Percentiles rank a stretch among this genome's conserved stretches.
Conservation (phyloP, 2,329 filamentous ascomycete species). For the Neofusicoccum cordaticola region DNA sequence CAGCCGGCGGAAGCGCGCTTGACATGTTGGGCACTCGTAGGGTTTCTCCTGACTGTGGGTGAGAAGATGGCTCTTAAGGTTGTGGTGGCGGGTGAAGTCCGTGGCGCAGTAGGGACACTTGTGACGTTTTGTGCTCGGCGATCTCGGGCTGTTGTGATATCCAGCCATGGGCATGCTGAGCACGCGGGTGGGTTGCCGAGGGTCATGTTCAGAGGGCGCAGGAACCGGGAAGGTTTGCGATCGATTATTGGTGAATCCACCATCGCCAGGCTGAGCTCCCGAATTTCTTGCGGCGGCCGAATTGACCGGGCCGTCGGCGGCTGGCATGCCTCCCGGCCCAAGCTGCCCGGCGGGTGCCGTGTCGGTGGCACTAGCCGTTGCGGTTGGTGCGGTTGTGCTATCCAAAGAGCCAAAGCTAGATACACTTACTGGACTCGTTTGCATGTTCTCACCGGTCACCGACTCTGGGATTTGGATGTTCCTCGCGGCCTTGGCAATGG, state of each 20-base stretch:
- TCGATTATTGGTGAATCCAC: conserved; percentile 45
- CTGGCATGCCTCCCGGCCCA: conserved; percentile 44
- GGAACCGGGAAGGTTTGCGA: conserved; percentile 64
- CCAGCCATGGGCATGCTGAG: conserved; percentile 59
- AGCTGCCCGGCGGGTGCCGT: conserved; percentile 49
- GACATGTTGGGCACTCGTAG: conserved; percentile 89
- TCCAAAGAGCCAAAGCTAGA: conserved; percentile 55
- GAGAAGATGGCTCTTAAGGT: conserved; percentile 93
- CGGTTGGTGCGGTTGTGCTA: conserved; percentile 44
- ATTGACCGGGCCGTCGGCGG: conserved; percentile 37
- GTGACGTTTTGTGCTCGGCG: conserved; percentile 81
- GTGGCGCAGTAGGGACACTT: conserved; percentile 96
- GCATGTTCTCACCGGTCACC: conserved; percentile 44
- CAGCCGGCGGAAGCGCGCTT: conserved; percentile 84
- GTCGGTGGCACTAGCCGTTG: conserved; percentile 46
- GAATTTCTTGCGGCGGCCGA: conserved; percentile 1
- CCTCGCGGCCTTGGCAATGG: conserved; percentile 47
- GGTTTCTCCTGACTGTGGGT: conserved; percentile 99
- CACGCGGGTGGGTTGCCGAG: conserved; percentile 53
- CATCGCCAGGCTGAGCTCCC: conserved; percentile 28
- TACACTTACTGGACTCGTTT: conserved; percentile 53
- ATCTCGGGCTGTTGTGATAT: conserved; percentile 59
- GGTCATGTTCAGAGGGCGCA: conserved; percentile 46
- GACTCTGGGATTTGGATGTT: conserved; percentile 49
- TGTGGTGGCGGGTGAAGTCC: conserved; percentile 95